A percentile compares a stretch with the other conserved stretches of the same genome.
phyloP scores from a whole-genome alignment of 805 yeast genomes.

The Wickerhamomyces rabaulensis region DNA sequence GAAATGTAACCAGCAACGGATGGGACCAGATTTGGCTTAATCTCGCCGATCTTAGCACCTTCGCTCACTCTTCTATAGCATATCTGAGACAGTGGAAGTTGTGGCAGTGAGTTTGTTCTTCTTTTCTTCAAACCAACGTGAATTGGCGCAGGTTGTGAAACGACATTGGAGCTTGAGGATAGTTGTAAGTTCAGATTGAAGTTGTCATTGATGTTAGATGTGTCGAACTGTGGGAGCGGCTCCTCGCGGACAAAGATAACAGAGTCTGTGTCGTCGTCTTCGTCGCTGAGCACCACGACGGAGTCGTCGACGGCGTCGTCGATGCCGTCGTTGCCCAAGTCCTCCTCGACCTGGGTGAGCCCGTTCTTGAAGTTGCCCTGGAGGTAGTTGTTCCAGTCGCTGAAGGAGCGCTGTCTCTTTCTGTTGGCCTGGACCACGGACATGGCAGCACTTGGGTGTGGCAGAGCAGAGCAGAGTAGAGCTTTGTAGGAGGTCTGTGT shows the following conservation, averaged over 20 bases:
- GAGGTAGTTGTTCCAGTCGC: slow-evolving; percentile 24
- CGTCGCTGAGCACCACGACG: slow-evolving; percentile 1
- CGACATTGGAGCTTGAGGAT: background rate
- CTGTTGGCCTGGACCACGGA: slow-evolving; percentile 25
- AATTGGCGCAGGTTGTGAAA: slow-evolving; percentile 7
- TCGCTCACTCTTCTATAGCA: slow-evolving; percentile 34
- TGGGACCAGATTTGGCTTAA: slow-evolving; percentile 29
- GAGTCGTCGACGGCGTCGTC: slow-evolving; percentile 5
- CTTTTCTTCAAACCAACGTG: slow-evolving; percentile 34
- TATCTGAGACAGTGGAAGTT: slow-evolving; percentile 43
- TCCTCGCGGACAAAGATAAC: background rate
- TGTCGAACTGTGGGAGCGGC: background rate
- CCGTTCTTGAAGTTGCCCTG: slow-evolving; percentile 13
- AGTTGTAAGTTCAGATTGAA: slow-evolving; percentile 13
- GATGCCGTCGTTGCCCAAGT: slow-evolving; percentile 7
- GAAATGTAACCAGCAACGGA: background rate
- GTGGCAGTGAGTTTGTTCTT: slow-evolving; percentile 51
- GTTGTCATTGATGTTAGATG: slow-evolving; percentile 5
- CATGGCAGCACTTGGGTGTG: slow-evolving; percentile 4
- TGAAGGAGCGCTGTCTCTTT: slow-evolving; percentile 34
- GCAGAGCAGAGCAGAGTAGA: background rate
- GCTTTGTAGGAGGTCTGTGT: too few species aligned
- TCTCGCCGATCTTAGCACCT: slow-evolving; percentile 35
- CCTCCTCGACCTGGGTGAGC: slow-evolving; percentile 8
- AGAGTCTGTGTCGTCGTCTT: slow-evolving; percentile 9